Evolutionary conservation across 1,139 yeast genomes (phyloP).

Genomic region (Hansenula lynferdii): DNA sequence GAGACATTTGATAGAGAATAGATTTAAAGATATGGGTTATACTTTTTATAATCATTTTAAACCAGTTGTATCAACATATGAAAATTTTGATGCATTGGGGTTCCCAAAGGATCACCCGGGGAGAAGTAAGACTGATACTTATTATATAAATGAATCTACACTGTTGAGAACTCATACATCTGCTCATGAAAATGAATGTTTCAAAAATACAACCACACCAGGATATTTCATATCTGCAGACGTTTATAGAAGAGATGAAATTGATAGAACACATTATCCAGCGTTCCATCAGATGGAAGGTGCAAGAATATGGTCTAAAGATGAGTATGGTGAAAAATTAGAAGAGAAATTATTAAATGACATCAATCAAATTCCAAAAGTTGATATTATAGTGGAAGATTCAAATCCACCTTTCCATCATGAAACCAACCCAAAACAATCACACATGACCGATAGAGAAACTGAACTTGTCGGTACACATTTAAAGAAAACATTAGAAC

Average conservation of each 20-base stretch:
- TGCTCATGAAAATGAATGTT: constrained; percentile 92
- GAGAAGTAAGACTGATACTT: constrained; percentile 87
- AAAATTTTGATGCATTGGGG: constrained; percentile 88
- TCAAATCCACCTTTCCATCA: constrained; percentile 51
- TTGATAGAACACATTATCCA: constrained; percentile 94
- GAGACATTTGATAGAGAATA: constrained; percentile 63
- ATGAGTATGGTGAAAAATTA: constrained; percentile 31
- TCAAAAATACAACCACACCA: constrained; percentile 59
- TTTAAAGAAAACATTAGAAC: constrained; percentile 80
- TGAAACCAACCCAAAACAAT: constrained; percentile 75
- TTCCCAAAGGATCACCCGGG: constrained; percentile 95
- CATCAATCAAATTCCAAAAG: constrained; percentile 60
- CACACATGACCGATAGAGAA: constrained; percentile 64
- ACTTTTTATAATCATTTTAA: constrained; percentile 76
- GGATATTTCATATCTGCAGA: constrained; percentile 95
- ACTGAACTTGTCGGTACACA: constrained; percentile 68
- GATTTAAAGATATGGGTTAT: constrained; percentile 64
- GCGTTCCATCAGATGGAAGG: constrained; percentile 99
- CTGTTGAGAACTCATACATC: constrained; percentile 91
- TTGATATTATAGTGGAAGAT: constrained; percentile 71
- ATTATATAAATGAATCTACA: constrained; percentile 69
- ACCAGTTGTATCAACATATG: constrained; percentile 77
- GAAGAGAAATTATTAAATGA: constrained; percentile 43
- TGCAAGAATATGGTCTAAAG: constrained; percentile 76
- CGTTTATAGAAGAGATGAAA: constrained; percentile 92